Evolutionary conservation across 208 protist species (phyloP).

Genomic region (Acanthamoeba lenticulata): DNA sequence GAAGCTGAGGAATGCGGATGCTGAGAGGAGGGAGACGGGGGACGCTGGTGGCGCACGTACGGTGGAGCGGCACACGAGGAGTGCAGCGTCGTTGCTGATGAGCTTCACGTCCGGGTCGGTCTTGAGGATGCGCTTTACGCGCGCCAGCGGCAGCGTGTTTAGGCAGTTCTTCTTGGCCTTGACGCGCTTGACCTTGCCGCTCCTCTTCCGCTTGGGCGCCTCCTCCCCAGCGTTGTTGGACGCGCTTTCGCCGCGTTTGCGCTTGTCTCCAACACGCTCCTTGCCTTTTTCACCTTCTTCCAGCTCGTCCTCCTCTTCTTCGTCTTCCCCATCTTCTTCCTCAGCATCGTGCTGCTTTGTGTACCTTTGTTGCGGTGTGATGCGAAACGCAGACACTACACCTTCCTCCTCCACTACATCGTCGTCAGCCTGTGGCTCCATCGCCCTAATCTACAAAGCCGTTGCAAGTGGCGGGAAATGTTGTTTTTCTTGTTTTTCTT

Average conservation of each 20-base stretch:
- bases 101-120: conserved; percentile 52
- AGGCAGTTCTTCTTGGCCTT: conserved; percentile 18
- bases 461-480: too few relatives aligned
- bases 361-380: too few relatives aligned
- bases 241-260: not conserved
- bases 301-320: not conserved
- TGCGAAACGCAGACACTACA: too few relatives aligned
- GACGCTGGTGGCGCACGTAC: not conserved
- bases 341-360: not conserved
- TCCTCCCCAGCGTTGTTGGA: not conserved
- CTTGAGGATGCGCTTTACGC: conserved; percentile 11
- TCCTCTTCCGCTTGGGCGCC: not conserved
- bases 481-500: too few relatives aligned
- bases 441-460: too few relatives aligned
- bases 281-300: not conserved
- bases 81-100: conserved; percentile 33
- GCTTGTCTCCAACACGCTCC: not conserved
- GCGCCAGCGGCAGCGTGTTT: conserved; percentile 25
- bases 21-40: not conserved
- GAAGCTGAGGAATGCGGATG: not conserved
- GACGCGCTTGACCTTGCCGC: not conserved
- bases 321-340: not conserved
- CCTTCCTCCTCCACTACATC: too few relatives aligned
- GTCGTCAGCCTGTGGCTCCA: too few relatives aligned
- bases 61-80: not conserved